Evolutionary conservation across 352 stramenopile genomes (phyloP).

Genomic region (Phytophthora sp.): DNA sequence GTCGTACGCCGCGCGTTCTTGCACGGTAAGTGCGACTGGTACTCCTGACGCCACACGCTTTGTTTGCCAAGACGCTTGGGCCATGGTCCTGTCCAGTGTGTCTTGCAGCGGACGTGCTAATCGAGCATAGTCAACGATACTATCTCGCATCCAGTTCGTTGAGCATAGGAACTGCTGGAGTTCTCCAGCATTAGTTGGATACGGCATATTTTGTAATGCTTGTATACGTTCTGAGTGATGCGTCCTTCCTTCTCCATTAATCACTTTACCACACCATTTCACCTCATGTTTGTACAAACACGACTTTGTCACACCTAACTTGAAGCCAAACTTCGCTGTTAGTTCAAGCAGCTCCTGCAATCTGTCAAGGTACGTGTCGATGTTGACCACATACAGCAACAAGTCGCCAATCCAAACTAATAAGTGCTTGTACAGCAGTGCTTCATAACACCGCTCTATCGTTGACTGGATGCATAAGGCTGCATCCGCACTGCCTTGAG

Average conservation of each 20-base stretch:
- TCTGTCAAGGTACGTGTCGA: constrained; percentile 27
- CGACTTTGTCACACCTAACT: not conserved
- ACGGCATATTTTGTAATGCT: not conserved
- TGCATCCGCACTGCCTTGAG: not conserved
- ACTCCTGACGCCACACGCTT: not conserved
- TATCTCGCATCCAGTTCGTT: constrained; percentile 1
- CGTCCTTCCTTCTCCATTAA: not conserved
- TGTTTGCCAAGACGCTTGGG: not conserved
- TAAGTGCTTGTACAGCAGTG: constrained; percentile 18
- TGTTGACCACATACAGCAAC: constrained; percentile 24
- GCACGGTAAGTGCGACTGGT: not conserved
- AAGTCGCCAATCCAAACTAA: not conserved
- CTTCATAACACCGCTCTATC: constrained; percentile 16
- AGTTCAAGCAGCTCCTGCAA: constrained; percentile 24
- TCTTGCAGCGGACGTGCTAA: not conserved
- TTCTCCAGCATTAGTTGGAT: not conserved
- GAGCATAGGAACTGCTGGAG: constrained; percentile 1
- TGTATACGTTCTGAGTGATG: not conserved
- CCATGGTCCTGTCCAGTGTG: too few relatives aligned
- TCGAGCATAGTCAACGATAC: not conserved
- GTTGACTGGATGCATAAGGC: constrained; percentile 15
- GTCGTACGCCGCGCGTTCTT: not conserved
- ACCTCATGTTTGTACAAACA: not conserved
- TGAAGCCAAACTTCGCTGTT: constrained; percentile 23
- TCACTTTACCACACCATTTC: not conserved